A percentile compares a stretch with the other conserved stretches of the same genome.
Evolutionary conservation across 2,329 filamentous ascomycete species (phyloP).

Genomic region (Aphanoascus verrucosus): DNA sequence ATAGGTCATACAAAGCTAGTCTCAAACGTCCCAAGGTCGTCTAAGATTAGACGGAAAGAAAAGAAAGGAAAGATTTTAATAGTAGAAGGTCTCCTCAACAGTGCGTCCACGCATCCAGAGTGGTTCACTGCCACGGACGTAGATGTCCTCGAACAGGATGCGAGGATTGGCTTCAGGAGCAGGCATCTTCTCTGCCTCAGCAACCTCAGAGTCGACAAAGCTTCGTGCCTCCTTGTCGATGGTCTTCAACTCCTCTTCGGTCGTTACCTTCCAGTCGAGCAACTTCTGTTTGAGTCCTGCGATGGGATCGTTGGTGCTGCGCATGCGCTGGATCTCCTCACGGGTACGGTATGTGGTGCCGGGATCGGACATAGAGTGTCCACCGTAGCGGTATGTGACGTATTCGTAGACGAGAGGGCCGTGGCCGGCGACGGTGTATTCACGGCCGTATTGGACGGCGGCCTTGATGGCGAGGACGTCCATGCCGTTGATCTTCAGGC

Average conservation of each 20-base stretch:
- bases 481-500: constrained; percentile 99
- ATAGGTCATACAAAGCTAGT: constrained; percentile 4
- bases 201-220: constrained; percentile 81
- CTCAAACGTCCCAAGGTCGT: not conserved
- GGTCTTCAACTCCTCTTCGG: constrained; percentile 89
- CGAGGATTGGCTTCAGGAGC: constrained; percentile 65
- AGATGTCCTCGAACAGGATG: constrained; percentile 94
- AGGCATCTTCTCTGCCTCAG: constrained; percentile 77
- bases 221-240: constrained; percentile 88
- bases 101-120: constrained; percentile 77
- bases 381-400: constrained; percentile 97
- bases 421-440: constrained; percentile 71
- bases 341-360: constrained; percentile 98
- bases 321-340: constrained; percentile 99
- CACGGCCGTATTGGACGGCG: constrained; percentile 85
- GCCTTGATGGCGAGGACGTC: constrained; percentile 97
- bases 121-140: constrained; percentile 78
- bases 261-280: constrained; percentile 82
- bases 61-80: constrained; percentile 30
- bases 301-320: constrained; percentile 96
- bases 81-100: constrained; percentile 86
- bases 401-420: constrained; percentile 96
- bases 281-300: constrained; percentile 97
- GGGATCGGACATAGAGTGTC: constrained; percentile 99
- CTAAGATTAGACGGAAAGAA: not conserved